A percentile compares a stretch with the other conserved stretches of the same genome.
Conservation (phyloP, 495 filamentous ascomycete genomes). For the Cercophora samala region DNA sequence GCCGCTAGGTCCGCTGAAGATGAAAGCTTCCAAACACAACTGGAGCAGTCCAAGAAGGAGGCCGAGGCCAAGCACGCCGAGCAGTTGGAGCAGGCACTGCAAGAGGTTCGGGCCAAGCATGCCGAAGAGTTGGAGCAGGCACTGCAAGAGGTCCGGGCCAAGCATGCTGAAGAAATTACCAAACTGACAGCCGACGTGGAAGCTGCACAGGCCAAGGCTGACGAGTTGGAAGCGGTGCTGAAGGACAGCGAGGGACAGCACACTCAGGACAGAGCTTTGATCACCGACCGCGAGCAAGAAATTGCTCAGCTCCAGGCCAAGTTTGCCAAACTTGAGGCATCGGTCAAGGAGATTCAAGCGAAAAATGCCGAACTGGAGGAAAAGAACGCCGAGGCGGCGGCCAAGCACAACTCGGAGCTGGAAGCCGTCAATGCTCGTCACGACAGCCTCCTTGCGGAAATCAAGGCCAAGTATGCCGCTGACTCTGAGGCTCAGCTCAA, state of each 20-base stretch:
- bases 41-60: conserved; percentile 28
- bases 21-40: conserved; percentile 27
- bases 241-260: background rate
- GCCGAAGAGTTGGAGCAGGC: conserved; percentile 30
- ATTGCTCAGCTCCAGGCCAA: conserved; percentile 29
- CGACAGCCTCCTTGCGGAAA: conserved; percentile 39
- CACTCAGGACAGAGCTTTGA: background rate
- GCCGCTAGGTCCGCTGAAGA: conserved; percentile 30
- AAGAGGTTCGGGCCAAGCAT: conserved; percentile 33
- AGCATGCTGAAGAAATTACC: conserved; percentile 31
- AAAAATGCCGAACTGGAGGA: conserved; percentile 45
- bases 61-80: conserved; percentile 26
- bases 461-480: conserved; percentile 40
- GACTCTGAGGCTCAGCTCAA: conserved; percentile 18
- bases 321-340: conserved; percentile 39
- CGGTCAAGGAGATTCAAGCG: conserved; percentile 44
- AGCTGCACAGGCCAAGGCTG: conserved; percentile 29
- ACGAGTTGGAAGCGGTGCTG: conserved; percentile 32
- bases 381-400: conserved; percentile 34
- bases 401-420: conserved; percentile 33
- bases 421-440: conserved; percentile 44
- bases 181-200: conserved; percentile 33
- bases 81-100: conserved; percentile 27
- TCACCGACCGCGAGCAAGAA: background rate
- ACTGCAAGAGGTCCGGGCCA: conserved; percentile 28